A percentile compares a stretch with the other conserved stretches of the same genome.
Conservation (phyloP, 2,329 filamentous ascomycete species). For the Xylariaceae sp. region DNA sequence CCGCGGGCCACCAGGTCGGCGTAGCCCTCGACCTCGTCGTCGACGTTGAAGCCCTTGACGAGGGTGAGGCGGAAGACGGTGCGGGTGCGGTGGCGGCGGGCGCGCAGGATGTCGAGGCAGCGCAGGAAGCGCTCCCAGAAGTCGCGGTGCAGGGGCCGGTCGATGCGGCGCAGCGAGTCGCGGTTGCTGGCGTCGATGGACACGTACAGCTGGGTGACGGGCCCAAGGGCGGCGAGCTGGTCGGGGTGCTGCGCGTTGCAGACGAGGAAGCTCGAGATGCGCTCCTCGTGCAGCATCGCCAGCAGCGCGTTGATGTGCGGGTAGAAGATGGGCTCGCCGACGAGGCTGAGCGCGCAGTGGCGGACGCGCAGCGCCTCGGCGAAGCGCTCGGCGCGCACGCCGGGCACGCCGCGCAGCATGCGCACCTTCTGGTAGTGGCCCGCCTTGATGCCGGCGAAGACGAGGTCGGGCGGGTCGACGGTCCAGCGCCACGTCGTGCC, state of each 20-base stretch:
- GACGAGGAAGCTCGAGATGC: conserved; percentile 89
- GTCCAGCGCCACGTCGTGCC: conserved; percentile 96
- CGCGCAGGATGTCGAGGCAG: conserved; percentile 81
- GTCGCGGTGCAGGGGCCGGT: conserved; percentile 85
- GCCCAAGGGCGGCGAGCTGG: conserved; percentile 71
- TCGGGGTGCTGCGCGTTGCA: conserved; percentile 97
- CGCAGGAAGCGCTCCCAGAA: conserved; percentile 95
- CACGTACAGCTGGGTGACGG: conserved; percentile 92
- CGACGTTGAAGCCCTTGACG: conserved; percentile 96
- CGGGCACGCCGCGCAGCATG: conserved; percentile 89
- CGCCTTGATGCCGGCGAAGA: conserved; percentile 83
- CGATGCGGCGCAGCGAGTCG: conserved; percentile 80
- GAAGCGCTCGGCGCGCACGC: conserved; percentile 85
- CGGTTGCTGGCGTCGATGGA: conserved; percentile 91
- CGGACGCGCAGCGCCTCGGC: conserved; percentile 87
- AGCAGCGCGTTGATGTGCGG: conserved; percentile 94
- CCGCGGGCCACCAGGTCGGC: conserved; percentile 80
- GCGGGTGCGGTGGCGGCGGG: conserved; percentile 75
- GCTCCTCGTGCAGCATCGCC: conserved; percentile 71
- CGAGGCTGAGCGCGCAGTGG: conserved; percentile 85
- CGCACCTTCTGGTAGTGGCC: conserved; percentile 97
- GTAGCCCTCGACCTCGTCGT: conserved; percentile 86
- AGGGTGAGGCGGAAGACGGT: conserved; percentile 93
- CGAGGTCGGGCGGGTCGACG: conserved; percentile 81
- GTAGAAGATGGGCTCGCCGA: conserved; percentile 98